Conservation (phyloP, 129 eudicot genomes). For the Tagetes patula region DNA sequence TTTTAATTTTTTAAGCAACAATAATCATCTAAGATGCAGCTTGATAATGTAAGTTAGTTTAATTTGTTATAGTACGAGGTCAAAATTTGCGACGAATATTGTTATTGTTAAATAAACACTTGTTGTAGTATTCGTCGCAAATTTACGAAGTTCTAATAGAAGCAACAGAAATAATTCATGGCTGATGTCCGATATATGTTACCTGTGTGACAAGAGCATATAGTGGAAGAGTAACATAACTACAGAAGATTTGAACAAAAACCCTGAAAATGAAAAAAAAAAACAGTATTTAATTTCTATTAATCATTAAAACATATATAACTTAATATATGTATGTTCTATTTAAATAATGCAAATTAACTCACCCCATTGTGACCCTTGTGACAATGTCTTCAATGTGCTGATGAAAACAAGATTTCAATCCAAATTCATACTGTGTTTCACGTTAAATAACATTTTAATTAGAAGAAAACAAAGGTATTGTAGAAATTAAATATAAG, state of each 20-base stretch:
- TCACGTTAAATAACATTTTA: background rate
- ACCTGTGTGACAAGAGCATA: slow-evolving; percentile 85
- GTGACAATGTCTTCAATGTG: slow-evolving; percentile 40
- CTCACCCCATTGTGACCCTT: slow-evolving; percentile 61
- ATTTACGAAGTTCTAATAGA: background rate
- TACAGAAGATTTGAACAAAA: slow-evolving; percentile 56
- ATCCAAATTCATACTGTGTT: slow-evolving; percentile 59
- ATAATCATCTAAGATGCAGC: background rate
- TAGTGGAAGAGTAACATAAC: slow-evolving; percentile 86
- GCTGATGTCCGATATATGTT: background rate
- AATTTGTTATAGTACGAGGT: background rate
- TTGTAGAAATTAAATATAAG: background rate
- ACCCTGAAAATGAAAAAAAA: slow-evolving; percentile 38
- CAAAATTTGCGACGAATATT: no score
- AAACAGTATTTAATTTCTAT: background rate
- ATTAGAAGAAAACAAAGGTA: background rate
- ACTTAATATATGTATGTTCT: no score
- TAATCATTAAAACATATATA: background rate
- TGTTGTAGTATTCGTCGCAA: no score
- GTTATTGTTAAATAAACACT: no score
- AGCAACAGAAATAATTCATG: background rate
- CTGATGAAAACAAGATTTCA: slow-evolving; percentile 56
- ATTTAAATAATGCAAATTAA: background rate
- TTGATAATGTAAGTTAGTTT: background rate
- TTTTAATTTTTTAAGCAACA: background rate